Evolutionary conservation across 768 basidiomycete species (phyloP).

Genomic region (Termitomyces sp.): DNA sequence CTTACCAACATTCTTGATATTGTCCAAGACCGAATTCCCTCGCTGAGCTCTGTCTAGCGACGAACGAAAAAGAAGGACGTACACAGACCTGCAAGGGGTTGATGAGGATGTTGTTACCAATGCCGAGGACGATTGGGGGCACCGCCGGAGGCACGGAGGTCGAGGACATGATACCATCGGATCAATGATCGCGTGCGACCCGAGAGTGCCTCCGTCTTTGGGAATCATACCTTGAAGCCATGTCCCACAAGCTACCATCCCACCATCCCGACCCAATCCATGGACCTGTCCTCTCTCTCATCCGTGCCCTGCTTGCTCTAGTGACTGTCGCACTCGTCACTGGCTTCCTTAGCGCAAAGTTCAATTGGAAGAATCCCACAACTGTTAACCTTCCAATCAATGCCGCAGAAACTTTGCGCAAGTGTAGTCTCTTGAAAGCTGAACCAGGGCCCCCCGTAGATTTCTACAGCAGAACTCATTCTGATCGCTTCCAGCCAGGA

Average conservation of each 20-base stretch:
- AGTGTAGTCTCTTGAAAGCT: slow-evolving; percentile 43
- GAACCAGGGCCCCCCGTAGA: slow-evolving; percentile 41
- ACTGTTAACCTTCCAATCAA: slow-evolving; percentile 28
- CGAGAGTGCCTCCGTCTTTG: not conserved
- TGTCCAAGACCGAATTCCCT: slow-evolving; percentile 84
- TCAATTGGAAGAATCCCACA: slow-evolving; percentile 15
- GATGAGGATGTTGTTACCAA: slow-evolving; percentile 59
- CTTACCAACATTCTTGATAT: slow-evolving; percentile 83
- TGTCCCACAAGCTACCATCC: slow-evolving; percentile 29
- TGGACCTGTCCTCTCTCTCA: not conserved
- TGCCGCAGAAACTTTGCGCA: slow-evolving; percentile 39
- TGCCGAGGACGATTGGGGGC: slow-evolving; percentile 61
- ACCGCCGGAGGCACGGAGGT: slow-evolving; percentile 29
- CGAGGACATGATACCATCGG: slow-evolving; percentile 10
- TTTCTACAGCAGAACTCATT: slow-evolving; percentile 35
- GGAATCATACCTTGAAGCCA: slow-evolving; percentile 4
- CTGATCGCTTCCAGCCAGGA: slow-evolving; percentile 59
- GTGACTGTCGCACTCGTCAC: slow-evolving; percentile 14
- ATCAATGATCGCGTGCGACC: slow-evolving; percentile 10
- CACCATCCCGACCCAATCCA: slow-evolving; percentile 9
- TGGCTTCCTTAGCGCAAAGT: slow-evolving; percentile 19
- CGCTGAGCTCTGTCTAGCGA: slow-evolving; percentile 40
- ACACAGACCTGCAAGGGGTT: slow-evolving; percentile 51
- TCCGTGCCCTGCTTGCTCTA: slow-evolving; percentile 1
- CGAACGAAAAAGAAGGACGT: not conserved